phyloP scores from a whole-genome alignment of 1,139 yeast species.

The Diutina catenulata region DNA sequence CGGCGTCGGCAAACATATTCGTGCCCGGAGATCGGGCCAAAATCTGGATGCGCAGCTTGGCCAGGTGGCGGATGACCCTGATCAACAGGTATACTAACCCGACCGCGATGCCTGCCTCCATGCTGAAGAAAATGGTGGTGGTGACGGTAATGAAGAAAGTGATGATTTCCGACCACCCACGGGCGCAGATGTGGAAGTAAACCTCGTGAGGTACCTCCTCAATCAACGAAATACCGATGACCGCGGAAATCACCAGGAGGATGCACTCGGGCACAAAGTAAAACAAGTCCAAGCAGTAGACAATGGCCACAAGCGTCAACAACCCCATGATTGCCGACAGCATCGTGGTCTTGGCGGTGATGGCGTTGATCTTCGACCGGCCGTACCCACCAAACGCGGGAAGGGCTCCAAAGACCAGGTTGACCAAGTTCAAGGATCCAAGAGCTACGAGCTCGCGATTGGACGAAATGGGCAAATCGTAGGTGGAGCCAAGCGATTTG shows the following conservation, averaged over 20 bases:
- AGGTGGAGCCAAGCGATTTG: constrained; percentile 59
- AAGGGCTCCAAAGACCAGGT: constrained; percentile 63
- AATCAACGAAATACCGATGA: constrained; percentile 65
- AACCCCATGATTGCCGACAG: constrained; percentile 76
- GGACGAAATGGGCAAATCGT: constrained; percentile 56
- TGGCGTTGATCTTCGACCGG: constrained; percentile 76
- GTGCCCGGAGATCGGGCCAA: constrained; percentile 76
- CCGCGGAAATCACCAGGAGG: constrained; percentile 68
- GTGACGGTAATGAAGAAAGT: constrained; percentile 64
- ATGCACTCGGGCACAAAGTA: constrained; percentile 74
- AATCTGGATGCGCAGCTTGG: constrained; percentile 82
- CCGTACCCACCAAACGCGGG: constrained; percentile 98
- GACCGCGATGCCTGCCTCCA: constrained; percentile 80
- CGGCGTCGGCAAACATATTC: constrained; percentile 68
- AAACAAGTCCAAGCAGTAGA: constrained; percentile 48
- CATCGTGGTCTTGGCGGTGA: constrained; percentile 75
- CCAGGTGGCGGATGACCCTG: constrained; percentile 74
- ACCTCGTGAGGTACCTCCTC: constrained; percentile 85
- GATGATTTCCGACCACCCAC: constrained; percentile 67
- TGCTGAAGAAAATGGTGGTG: constrained; percentile 69
- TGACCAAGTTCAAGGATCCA: constrained; percentile 62
- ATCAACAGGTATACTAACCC: constrained; percentile 76
- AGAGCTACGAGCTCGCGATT: constrained; percentile 73
- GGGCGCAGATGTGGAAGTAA: constrained; percentile 57
- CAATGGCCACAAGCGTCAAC: constrained; percentile 55